phyloP scores from a whole-genome alignment of 129 eudicot species.

The Cynara cardunculus region DNA sequence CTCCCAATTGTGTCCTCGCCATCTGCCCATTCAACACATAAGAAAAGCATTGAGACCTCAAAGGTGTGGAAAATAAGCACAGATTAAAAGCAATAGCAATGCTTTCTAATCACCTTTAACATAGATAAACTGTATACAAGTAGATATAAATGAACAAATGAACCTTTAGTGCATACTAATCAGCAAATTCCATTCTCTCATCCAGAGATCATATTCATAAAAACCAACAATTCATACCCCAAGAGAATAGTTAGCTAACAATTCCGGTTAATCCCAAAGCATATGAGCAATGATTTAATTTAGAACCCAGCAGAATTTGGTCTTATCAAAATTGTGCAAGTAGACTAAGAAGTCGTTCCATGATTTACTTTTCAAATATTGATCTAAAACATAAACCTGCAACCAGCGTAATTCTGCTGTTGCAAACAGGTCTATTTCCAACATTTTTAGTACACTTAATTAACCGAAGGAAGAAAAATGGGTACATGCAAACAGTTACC shows the following conservation, averaged over 20 bases:
- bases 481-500: too few species aligned
- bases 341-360: not conserved
- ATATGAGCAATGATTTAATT: not conserved
- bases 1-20: conserved; percentile 74
- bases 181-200: not conserved
- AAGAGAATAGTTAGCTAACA: not conserved
- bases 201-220: not conserved
- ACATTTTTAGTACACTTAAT: not conserved
- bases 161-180: not conserved
- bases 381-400: not conserved
- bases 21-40: conserved; percentile 53
- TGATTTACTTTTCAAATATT: not conserved
- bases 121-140: not conserved
- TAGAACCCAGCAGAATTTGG: not conserved
- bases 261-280: not conserved
- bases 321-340: not conserved
- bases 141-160: not conserved
- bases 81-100: not conserved
- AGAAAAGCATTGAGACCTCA: conserved; percentile 38
- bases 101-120: not conserved
- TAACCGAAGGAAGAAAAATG: not conserved
- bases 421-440: not conserved
- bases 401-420: not conserved
- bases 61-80: conserved; percentile 12
- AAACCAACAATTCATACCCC: not conserved